These are phyloP conservation scores for Solanum chmielewskii DNA, from an alignment of 257 asterid species.

Conservation along the genomic window DNA sequence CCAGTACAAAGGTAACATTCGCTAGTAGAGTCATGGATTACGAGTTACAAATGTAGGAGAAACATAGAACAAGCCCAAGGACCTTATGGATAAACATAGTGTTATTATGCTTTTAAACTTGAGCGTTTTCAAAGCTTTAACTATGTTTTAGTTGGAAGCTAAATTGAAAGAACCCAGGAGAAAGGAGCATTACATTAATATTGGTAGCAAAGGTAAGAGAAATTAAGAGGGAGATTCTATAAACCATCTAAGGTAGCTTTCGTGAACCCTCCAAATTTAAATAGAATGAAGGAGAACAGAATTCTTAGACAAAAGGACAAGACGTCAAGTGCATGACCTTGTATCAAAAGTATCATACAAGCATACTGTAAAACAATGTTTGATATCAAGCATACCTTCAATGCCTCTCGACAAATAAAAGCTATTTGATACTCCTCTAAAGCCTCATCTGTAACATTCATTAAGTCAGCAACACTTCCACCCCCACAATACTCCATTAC, in stretches of 20 bases:
- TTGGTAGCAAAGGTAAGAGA: background rate
- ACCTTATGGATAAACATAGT: background rate
- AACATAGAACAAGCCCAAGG: background rate
- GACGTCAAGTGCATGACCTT: background rate
- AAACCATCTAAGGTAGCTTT: background rate
- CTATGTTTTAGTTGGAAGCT: background rate
- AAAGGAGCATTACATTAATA: background rate
- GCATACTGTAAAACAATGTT: background rate
- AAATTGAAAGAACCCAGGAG: background rate
- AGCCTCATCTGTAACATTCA: constrained; percentile 81
- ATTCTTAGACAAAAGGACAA: background rate
- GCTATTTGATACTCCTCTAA: constrained; percentile 94
- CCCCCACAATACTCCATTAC: constrained; percentile 99
- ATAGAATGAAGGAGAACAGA: background rate
- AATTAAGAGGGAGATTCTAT: background rate
- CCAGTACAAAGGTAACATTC: background rate
- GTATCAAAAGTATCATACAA: background rate
- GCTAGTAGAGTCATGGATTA: background rate
- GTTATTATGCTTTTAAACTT: background rate
- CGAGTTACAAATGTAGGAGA: background rate
- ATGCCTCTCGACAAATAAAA: constrained; percentile 80
- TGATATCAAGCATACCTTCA: constrained; percentile 50
- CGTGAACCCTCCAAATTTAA: background rate
- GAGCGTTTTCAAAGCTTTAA: background rate
- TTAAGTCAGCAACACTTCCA: constrained; percentile 97